phyloP scores from a whole-genome alignment of 2,329 filamentous ascomycete species.

The Myrmaecium sp. region DNA sequence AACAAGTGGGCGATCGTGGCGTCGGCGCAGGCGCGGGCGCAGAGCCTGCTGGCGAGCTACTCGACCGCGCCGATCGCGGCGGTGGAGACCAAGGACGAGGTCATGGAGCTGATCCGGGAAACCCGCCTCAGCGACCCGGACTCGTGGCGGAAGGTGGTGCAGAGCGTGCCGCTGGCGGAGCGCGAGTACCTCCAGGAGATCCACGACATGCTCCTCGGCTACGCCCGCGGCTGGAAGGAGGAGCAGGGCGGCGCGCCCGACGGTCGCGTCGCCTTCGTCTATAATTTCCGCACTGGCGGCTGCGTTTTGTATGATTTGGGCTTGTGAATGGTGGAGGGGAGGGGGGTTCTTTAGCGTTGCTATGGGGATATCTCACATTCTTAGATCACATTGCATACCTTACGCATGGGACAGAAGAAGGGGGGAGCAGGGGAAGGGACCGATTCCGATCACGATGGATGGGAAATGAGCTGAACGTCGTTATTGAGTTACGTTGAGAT shows the following conservation, averaged over 20 bases:
- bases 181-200: conserved; percentile 70
- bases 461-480: too few relatives aligned
- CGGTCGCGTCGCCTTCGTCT: conserved; percentile 64
- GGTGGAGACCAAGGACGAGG: conserved; percentile 71
- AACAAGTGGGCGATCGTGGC: conserved; percentile 79
- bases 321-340: conserved; percentile 1
- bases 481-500: too few relatives aligned
- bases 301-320: conserved; percentile 74
- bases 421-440: too few relatives aligned
- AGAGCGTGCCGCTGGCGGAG: conserved; percentile 59
- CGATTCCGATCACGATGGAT: too few relatives aligned
- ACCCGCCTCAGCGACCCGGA: conserved; percentile 67
- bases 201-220: conserved; percentile 51
- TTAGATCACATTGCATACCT: too few relatives aligned
- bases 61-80: conserved; percentile 67
- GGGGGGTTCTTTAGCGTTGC: too few relatives aligned
- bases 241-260: conserved; percentile 13
- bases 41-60: conserved; percentile 51
- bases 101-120: conserved; percentile 58
- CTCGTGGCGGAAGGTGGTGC: conserved; percentile 67
- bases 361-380: too few relatives aligned
- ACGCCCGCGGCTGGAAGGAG: conserved; percentile 43
- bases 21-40: conserved; percentile 41
- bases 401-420: too few relatives aligned
- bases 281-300: conserved; percentile 73